Base-by-base conservation (phyloP, 768 basidiomycete genomes). In the Lentinus brumalis region DNA sequence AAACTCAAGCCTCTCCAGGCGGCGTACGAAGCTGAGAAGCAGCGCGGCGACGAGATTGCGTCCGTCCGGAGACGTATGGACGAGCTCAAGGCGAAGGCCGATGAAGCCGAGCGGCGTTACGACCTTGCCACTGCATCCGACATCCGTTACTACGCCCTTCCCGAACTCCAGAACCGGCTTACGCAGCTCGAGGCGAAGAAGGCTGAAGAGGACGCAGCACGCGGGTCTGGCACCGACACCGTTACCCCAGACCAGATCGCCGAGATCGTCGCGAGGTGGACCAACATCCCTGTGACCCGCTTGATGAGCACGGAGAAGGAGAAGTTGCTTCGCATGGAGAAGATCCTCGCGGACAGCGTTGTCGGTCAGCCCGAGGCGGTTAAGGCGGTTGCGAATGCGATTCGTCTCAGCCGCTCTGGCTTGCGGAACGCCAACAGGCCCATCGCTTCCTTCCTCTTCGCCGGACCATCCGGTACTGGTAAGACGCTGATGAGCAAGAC, bases 201-300 rank as follows among this genome's bases (percentile, higher is more conserved):
- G 71, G 81, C 79, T 8, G 83, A 79, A 39, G 87, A 88, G 62
- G 88, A 93, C 66, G 84, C 85, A 26, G 81, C 82, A 62, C 67
- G 67, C 56, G 78, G 78, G 53, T 78, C 81, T 14, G 84, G 84
- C 15, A 73, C 81, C 16, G 91, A 94, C 62, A 80, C 80, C 10
- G 95, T 97, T 50, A 91, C 89, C 4, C 81, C 93, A 16, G 94
- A 96, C 62, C 87, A 92, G 62, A 98, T 99, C 61, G 93, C 94
- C 16, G 92, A 96, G 71, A 95, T 98, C 63, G 94, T 98, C 29
- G 90, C 86, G 18, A 83, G 90, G 58, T 98, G 95, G 95, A 96
- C 94, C 4, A 87, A 86, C 45, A 92, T 98, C 57, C 96, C 96
- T 2, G 91, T 96, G 12, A 91, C 90, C 31, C 82, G 89, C 21